Evolutionary conservation across 2,329 filamentous ascomycete genomes (phyloP).

Genomic region (Neurospora sp.): DNA sequence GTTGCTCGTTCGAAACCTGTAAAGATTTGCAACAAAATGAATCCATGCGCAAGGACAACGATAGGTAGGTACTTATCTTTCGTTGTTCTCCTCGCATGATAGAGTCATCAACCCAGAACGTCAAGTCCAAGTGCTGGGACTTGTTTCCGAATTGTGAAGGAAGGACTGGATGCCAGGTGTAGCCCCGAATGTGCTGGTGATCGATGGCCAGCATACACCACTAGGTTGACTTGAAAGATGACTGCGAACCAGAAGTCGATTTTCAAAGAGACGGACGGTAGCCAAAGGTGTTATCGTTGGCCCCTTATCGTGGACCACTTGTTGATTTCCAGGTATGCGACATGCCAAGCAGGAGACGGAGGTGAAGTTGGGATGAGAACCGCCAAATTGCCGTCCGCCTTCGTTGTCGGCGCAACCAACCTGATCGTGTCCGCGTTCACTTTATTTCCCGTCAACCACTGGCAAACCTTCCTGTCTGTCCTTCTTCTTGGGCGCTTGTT

Average conservation of each 20-base stretch:
- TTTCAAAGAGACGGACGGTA: not conserved
- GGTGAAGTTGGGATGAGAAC: not conserved
- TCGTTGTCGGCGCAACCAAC: not conserved
- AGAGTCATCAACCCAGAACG: not conserved
- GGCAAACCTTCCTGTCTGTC: not conserved
- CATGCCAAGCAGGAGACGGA: not conserved
- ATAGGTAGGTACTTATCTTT: not conserved
- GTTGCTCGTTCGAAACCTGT: not conserved
- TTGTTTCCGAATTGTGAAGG: not conserved
- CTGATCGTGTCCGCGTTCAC: not conserved
- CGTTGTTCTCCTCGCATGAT: not conserved
- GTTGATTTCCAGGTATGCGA: not conserved
- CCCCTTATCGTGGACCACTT: not conserved
- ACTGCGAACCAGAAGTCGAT: not conserved
- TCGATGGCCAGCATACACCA: not conserved
- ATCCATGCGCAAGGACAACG: not conserved
- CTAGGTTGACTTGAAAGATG: not conserved
- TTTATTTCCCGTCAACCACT: not conserved
- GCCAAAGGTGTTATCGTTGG: not conserved
- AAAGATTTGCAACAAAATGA: not conserved
- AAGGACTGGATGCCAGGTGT: not conserved
- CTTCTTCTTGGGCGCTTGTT: not conserved
- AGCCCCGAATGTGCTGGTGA: not conserved
- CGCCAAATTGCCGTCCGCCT: not conserved
- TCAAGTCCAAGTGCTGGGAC: not conserved